Evolutionary conservation across 1,284 basidiomycete genomes (phyloP).

Genomic region (Ganoderma boninense): DNA sequence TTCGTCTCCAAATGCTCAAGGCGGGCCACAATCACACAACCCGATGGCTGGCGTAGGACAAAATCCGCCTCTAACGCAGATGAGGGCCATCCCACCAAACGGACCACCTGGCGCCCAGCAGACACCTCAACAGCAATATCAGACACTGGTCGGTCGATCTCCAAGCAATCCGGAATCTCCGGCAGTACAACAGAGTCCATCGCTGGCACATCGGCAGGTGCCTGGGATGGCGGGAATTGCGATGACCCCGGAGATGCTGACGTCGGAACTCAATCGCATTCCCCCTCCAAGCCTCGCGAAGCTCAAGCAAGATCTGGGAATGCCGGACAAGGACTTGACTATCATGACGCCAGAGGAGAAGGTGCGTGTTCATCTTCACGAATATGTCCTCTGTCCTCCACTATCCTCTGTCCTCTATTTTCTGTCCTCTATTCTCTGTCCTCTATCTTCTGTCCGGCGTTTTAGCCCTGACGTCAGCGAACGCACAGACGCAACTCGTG

Average conservation of each 20-base stretch:
- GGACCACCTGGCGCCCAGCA: slow-evolving; percentile 48
- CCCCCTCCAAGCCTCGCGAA: slow-evolving; percentile 42
- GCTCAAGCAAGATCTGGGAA: slow-evolving; percentile 55
- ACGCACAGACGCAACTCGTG: slow-evolving; percentile 48
- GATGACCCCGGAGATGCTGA: slow-evolving; percentile 22
- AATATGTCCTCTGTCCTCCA: too few species aligned
- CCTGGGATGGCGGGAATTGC: slow-evolving; percentile 34
- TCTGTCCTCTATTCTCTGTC: too few species aligned
- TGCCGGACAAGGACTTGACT: slow-evolving; percentile 58
- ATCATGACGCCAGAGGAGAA: slow-evolving; percentile 61
- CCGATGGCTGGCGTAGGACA: slow-evolving; percentile 58
- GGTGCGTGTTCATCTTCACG: slow-evolving; percentile 47
- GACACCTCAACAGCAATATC: slow-evolving; percentile 49
- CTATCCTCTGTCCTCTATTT: too few species aligned
- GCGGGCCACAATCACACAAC: slow-evolving; percentile 41
- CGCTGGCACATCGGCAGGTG: slow-evolving; percentile 54
- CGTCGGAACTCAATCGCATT: slow-evolving; percentile 49
- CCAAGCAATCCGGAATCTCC: slow-evolving; percentile 67
- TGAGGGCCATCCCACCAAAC: slow-evolving; percentile 61
- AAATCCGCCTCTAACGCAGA: slow-evolving; percentile 52
- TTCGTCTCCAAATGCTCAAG: slow-evolving; percentile 47
- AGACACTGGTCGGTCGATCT: slow-evolving; percentile 53
- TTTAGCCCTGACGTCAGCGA: slow-evolving; percentile 6
- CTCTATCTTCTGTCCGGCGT: background rate
- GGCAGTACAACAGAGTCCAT: slow-evolving; percentile 60